Conservation (phyloP, 2,329 filamentous ascomycete genomes). For the Didymella pinodella region DNA sequence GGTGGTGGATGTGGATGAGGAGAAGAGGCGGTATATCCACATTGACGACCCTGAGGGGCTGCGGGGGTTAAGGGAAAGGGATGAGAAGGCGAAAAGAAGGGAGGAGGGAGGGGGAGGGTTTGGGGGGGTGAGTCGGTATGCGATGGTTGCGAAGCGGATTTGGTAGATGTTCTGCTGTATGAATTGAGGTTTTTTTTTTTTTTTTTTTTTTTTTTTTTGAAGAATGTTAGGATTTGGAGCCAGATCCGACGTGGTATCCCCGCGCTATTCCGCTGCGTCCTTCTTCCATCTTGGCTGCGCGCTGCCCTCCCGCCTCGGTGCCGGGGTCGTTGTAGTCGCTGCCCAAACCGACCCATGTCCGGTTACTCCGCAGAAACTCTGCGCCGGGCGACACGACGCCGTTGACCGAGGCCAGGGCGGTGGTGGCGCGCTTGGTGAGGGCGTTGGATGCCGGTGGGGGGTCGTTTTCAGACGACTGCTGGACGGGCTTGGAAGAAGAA, state of each 20-base stretch:
- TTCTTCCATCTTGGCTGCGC: conserved; percentile 77
- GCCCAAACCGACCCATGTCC: conserved; percentile 91
- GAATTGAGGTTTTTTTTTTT: no score
- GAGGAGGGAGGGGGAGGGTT: conserved; percentile 63
- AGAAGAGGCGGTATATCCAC: conserved; percentile 85
- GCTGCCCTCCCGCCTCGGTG: conserved; percentile 61
- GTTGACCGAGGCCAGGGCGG: conserved; percentile 81
- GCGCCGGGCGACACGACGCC: conserved; percentile 90
- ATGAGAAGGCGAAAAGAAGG: conserved; percentile 69
- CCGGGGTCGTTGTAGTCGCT: conserved; percentile 73
- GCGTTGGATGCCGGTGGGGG: conserved; percentile 54
- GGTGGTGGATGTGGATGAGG: conserved; percentile 86
- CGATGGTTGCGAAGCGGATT: conserved; percentile 96
- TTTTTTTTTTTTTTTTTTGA: no score
- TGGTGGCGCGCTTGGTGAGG: conserved; percentile 70
- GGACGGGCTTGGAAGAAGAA: conserved; percentile 33
- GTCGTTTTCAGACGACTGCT: conserved; percentile 2
- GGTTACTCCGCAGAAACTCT: conserved; percentile 79
- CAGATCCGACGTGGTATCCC: conserved; percentile 77
- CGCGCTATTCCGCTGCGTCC: conserved; percentile 87
- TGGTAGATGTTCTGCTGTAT: conserved; percentile 66
- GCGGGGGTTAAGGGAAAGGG: conserved; percentile 65
- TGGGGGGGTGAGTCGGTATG: conserved; percentile 78
- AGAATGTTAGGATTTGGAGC: neutral
- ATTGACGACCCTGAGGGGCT: conserved; percentile 80